Evolutionary conservation across 768 basidiomycete species (phyloP), one percentile per base, ranked within the genome.

Genomic region (Amanita polypyramis): DNA sequence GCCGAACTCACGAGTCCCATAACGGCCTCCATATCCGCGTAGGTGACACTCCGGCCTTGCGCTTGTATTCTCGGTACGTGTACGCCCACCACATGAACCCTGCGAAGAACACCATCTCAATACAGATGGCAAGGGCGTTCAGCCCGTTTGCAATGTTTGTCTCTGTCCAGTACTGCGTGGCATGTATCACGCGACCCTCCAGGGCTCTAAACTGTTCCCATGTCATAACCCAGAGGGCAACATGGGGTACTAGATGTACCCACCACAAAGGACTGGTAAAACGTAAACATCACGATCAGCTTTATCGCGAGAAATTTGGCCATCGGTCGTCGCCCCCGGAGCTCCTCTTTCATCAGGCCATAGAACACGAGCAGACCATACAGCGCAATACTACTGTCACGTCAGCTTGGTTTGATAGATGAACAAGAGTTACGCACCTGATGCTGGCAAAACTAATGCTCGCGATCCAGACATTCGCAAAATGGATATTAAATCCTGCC

Each of bases 81-180:
- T 92, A 95, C 0, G 91, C 85, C 85, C 86, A 93, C 68, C 76
- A 74, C 85, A 93, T 93, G 38, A 84, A 60, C 0, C 60, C 38
- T 3, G 88, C 68, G 60, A 93, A 92, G 58, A 90, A 67, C 38
- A 91, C 79, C 90, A 93, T 93, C 85, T 95, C 92, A 42, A 94
- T 77, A 54, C 85, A 88, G 25, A 80, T 88, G 14, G 84, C 69
- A 3, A 96, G 70, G 0, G 92, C 89, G 52, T 80, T 85, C 25
- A 94, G 64, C 1, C 92, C 92, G 50, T 95, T 75, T 0, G 89
- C 76, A 43, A 95, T 79, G 58, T 95, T 95, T 3, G 83, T 81
- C 30, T 70, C 64, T 2, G 90, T 87, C 91, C 92, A 93, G 58
- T 80, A 91, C 47, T 74, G 38, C 0, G 88, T 89, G n/a, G 67